Base-by-base conservation (phyloP, 768 basidiomycete species). In the Leccinum rimulosum region DNA sequence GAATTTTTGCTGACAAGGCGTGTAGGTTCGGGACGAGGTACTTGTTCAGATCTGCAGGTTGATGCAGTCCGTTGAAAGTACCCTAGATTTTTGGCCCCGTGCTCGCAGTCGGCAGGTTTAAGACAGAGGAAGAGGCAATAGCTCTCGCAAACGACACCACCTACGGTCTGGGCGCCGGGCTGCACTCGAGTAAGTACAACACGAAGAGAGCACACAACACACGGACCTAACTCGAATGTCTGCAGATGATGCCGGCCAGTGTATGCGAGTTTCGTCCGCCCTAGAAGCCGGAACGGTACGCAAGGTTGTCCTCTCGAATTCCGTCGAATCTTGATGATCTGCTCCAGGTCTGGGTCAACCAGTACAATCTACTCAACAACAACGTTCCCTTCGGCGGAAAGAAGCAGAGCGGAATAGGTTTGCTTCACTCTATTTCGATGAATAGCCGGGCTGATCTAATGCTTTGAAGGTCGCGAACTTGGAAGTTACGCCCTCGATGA, bases 371-470 rank as follows among this genome's bases (percentile, higher is more conserved):
- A 12, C 73, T 96, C 57, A 83, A 84, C 75, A 92, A 91, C 72
- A 93, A 95, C 59, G 88, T 94, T 49, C 96, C 96, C 1, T 98
- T 98, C 68, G 95, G 96, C 38, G 96, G 95, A 25, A 96, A 91
- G 79, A 96, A 95, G 75, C 89, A 92, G 71, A 91, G 89, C 47
- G 94, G 94, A 54, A 86, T 91, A 67, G 88, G 91, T 89, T 64
- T 58, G 65, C 54, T 8, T 0, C 38, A 3, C 14, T 25, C 3
- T 15, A 54, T 50, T 35, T 43, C n/a, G 43, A 28, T 40, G 22
- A 19, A 45, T 54, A n/a, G 59, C 11, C 43, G 6, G 19, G 31
- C 27, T 57, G 19, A 66, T 50, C 60, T 62, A 47, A 66, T 40
- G 7, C 30, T n/a, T 19, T 50, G 22, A 71, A 89, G 95, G 93